These are phyloP conservation scores for Trametes maxima DNA, from an alignment of 768 basidiomycete genomes.

Conservation along the genomic window DNA sequence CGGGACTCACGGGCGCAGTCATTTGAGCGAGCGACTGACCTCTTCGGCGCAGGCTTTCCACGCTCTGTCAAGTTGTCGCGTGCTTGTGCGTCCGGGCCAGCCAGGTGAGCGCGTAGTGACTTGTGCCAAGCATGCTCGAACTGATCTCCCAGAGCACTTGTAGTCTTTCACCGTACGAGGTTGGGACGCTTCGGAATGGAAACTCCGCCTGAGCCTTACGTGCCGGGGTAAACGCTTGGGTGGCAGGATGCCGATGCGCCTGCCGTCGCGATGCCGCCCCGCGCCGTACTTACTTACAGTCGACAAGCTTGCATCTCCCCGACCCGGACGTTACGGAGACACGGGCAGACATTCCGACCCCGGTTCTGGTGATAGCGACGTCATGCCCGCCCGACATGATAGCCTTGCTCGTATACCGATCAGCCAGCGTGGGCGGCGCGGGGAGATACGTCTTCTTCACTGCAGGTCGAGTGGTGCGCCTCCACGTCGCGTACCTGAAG, in stretches of 20 bases:
- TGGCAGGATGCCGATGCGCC: background rate
- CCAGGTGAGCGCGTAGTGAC: background rate
- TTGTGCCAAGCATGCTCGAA: background rate
- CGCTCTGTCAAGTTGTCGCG: background rate
- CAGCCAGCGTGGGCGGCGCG: background rate
- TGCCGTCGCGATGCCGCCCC: slow-evolving; percentile 3
- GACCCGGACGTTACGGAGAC: background rate
- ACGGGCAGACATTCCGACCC: background rate
- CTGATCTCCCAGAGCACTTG: background rate
- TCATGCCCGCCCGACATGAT: background rate
- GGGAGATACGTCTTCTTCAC: background rate
- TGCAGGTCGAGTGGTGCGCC: slow-evolving; percentile 1
- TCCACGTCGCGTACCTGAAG: slow-evolving; percentile 9
- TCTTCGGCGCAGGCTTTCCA: background rate
- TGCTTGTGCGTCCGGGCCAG: background rate
- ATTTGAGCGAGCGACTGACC: background rate
- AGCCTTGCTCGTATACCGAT: background rate
- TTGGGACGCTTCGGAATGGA: too few relatives aligned
- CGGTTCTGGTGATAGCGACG: slow-evolving; percentile 9
- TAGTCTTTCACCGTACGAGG: too few relatives aligned
- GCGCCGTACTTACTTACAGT: background rate
- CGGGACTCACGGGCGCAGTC: slow-evolving; percentile 10
- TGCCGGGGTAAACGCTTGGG: background rate
- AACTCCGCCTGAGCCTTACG: background rate
- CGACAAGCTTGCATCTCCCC: background rate